Evolutionary conservation across 1,284 basidiomycete species (phyloP).

Genomic region (Cryptococcus floricola): DNA sequence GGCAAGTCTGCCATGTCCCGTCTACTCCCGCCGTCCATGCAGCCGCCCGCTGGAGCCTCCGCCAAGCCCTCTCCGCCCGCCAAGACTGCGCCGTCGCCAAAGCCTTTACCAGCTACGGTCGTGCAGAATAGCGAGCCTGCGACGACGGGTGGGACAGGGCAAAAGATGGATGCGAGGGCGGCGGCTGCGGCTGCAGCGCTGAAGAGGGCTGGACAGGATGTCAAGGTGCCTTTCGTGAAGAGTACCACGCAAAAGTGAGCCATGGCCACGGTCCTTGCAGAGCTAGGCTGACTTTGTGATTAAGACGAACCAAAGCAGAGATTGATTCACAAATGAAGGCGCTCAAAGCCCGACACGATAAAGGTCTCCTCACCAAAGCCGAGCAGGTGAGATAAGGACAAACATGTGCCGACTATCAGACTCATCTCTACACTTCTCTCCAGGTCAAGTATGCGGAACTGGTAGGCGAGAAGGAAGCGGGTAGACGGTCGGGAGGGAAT

Average conservation of each 20-base stretch:
- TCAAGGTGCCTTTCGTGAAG: slow-evolving; percentile 47
- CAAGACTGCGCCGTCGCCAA: slow-evolving; percentile 1
- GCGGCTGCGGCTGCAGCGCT: slow-evolving; percentile 44
- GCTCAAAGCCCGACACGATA: slow-evolving; percentile 44
- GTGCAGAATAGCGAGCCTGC: slow-evolving; percentile 2
- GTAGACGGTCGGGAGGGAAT: slow-evolving; percentile 25
- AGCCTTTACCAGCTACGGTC: neutral
- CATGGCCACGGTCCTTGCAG: neutral
- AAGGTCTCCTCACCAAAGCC: slow-evolving; percentile 45
- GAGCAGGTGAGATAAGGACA: slow-evolving; percentile 45
- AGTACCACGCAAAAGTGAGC: slow-evolving; percentile 44
- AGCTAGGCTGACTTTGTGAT: neutral
- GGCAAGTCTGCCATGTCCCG: slow-evolving; percentile 33
- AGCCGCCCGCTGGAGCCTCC: neutral
- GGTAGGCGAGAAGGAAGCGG: slow-evolving; percentile 35
- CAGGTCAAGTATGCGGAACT: slow-evolving; percentile 48
- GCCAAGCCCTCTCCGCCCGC: neutral
- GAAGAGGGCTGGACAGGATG: slow-evolving; percentile 44
- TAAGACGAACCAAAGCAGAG: slow-evolving; percentile 43
- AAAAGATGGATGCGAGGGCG: slow-evolving; percentile 34
- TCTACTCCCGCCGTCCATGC: slow-evolving; percentile 19
- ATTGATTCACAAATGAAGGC: slow-evolving; percentile 40
- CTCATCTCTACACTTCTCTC: neutral
- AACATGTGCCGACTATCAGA: neutral
- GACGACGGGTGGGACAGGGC: neutral